Conservation (phyloP, 441 rosid species). For the Erodium trifolium region DNA sequence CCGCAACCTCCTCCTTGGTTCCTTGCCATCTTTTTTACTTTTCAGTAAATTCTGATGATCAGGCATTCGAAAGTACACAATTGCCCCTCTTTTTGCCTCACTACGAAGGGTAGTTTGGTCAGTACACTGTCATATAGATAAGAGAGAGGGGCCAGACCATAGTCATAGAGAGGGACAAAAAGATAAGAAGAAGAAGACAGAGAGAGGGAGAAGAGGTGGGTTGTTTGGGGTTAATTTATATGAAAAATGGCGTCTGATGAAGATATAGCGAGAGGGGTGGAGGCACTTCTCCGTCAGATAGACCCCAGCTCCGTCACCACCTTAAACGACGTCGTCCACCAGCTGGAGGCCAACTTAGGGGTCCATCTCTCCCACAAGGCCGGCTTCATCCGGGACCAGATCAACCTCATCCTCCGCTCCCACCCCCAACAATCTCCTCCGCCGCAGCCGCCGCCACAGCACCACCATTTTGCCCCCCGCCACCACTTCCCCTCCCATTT, state of each 20-base stretch:
- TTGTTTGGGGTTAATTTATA: not conserved
- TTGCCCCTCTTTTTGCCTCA: no score
- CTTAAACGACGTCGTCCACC: constrained; percentile 12
- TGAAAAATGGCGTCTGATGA: constrained; percentile 13
- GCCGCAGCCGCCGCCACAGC: no score
- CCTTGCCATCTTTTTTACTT: no score
- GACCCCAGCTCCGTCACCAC: not conserved
- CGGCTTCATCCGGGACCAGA: constrained; percentile 13
- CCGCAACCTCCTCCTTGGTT: no score
- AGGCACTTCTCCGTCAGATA: constrained; percentile 10
- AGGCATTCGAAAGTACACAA: no score
- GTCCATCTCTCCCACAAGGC: constrained; percentile 17
- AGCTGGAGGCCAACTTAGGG: constrained; percentile 11
- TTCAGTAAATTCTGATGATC: no score
- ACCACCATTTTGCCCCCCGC: not conserved
- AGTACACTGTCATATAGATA: no score
- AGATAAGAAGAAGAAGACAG: not conserved
- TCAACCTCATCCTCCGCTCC: constrained; percentile 9
- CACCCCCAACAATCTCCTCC: no score
- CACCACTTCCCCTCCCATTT: not conserved
- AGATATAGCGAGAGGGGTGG: constrained; percentile 10
- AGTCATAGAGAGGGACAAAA: not conserved
- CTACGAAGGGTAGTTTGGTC: no score
- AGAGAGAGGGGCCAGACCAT: no score
- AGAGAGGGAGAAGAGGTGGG: not conserved